Base-by-base conservation (phyloP, 1,284 basidiomycete species). In the Puccinia polysora region DNA sequence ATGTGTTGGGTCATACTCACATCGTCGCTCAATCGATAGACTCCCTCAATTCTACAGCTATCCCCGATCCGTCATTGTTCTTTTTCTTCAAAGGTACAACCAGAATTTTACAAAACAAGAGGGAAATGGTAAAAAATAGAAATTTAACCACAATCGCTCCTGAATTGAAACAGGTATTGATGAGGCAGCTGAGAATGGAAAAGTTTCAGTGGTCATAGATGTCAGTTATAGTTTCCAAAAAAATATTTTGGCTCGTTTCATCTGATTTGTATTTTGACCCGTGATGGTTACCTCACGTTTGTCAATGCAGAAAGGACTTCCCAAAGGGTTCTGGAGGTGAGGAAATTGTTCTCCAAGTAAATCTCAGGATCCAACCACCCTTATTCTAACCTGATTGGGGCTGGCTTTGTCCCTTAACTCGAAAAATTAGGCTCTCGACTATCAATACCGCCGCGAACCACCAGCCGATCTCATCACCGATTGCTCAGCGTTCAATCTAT, bases 71-170 rank as follows among this genome's bases (percentile, higher is more conserved):
- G 8, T 30, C 52, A 15, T 18, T 52, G 50, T 63, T 71, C 28
- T 14, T 38, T 23, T 63, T 63, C 69, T 71, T 71, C 50, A 71
- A 71, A 71, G 69, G 69, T 71, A 34, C 53, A 56, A 56, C 38
- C 36, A 60, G 5, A 28, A 25, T 4, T 20, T 60, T 69, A 1
- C 14, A 18, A 69, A 4, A 10, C 14, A 10, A 10, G 4, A n/a
- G n/a, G n/a, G n/a, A n/a, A n/a, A n/a, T n/a, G n/a, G n/a, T n/a
- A n/a, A n/a, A n/a, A n/a, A n/a, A n/a, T n/a, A n/a, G n/a, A n/a
- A n/a, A n/a, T n/a, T n/a, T n/a, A n/a, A n/a, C 36, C 36, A 30
- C 36, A 34, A 8, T 38, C 34, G 32, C 5, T 18, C 20, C 25
- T 64, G 25, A 14, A 60, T 23, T 32, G 15, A 50, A 52, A 64